A percentile compares a stretch with the other conserved stretches of the same genome.
Evolutionary conservation across 2,329 filamentous ascomycete genomes (phyloP).

Genomic region (Diaporthe citrichinensis): DNA sequence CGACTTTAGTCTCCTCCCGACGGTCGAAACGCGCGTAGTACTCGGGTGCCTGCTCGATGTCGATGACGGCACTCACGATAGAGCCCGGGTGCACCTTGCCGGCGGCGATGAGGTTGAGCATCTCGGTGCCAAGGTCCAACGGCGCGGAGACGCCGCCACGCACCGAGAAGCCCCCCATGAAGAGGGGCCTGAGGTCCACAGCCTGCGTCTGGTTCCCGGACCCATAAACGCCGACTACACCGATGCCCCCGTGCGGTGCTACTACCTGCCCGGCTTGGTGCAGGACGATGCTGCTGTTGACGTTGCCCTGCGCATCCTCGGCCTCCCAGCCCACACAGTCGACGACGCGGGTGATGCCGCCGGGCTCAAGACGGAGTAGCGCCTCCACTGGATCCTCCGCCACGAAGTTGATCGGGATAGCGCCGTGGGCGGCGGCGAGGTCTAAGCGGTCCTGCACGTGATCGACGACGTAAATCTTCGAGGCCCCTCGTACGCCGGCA

Average conservation of each 20-base stretch:
- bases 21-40: conserved; percentile 21
- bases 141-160: not conserved
- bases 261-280: conserved; percentile 76
- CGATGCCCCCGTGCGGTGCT: conserved; percentile 71
- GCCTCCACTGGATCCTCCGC: conserved; percentile 71
- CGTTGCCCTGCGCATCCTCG: conserved; percentile 53
- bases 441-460: conserved; percentile 72
- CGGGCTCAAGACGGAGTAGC: conserved; percentile 66
- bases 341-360: conserved; percentile 73
- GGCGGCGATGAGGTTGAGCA: conserved; percentile 70
- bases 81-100: conserved; percentile 76
- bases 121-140: not conserved
- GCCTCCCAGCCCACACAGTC: conserved; percentile 78
- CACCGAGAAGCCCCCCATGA: not conserved
- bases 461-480: conserved; percentile 73
- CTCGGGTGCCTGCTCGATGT: conserved; percentile 29
- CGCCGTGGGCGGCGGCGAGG: conserved; percentile 73
- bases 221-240: conserved; percentile 67
- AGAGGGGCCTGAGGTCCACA: not conserved
- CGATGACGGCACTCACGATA: conserved; percentile 60
- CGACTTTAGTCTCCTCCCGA: conserved; percentile 30
- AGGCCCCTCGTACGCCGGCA: conserved; percentile 71
- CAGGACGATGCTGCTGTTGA: conserved; percentile 61
- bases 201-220: not conserved
- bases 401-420: conserved; percentile 72